phyloP scores from a whole-genome alignment of 1,284 basidiomycete genomes.

The Fomitopsis betulina region DNA sequence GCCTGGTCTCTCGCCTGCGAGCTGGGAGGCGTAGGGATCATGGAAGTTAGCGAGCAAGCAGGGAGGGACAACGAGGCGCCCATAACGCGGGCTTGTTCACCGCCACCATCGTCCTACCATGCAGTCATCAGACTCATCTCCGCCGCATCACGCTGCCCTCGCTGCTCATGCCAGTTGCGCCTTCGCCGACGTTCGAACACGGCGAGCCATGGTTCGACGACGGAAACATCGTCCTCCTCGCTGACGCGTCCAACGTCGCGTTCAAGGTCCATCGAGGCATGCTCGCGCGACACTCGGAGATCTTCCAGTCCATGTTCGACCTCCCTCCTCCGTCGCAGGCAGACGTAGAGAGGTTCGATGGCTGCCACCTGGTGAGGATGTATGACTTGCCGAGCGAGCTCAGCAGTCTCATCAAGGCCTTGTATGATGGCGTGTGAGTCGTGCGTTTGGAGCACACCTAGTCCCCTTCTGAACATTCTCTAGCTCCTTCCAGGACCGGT shows the following conservation, averaged over 20 bases:
- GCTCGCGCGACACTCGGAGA: conserved; percentile 53
- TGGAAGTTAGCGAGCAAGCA: neutral
- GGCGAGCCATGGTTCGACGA: conserved; percentile 56
- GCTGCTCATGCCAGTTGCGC: neutral
- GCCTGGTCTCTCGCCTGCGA: neutral
- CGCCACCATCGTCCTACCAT: neutral
- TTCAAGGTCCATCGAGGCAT: conserved; percentile 57
- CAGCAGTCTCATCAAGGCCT: conserved; percentile 46
- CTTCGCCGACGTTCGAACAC: conserved; percentile 13
- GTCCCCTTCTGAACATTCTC: neutral
- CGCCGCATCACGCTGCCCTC: neutral
- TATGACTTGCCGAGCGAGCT: conserved; percentile 50
- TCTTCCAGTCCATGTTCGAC: conserved; percentile 56
- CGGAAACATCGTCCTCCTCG: conserved; percentile 50
- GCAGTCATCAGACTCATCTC: neutral
- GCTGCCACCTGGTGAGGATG: conserved; percentile 48
- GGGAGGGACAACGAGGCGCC: neutral
- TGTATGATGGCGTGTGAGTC: conserved; percentile 57
- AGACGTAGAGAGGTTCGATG: conserved; percentile 35
- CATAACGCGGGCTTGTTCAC: neutral
- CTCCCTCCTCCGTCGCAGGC: conserved; percentile 37
- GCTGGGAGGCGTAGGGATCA: neutral
- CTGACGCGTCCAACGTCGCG: conserved; percentile 35
- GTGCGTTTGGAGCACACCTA: neutral
- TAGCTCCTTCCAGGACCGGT: conserved; percentile 35